Base-by-base conservation (phyloP, 257 asterid genomes). In the Solanum arcanum region DNA sequence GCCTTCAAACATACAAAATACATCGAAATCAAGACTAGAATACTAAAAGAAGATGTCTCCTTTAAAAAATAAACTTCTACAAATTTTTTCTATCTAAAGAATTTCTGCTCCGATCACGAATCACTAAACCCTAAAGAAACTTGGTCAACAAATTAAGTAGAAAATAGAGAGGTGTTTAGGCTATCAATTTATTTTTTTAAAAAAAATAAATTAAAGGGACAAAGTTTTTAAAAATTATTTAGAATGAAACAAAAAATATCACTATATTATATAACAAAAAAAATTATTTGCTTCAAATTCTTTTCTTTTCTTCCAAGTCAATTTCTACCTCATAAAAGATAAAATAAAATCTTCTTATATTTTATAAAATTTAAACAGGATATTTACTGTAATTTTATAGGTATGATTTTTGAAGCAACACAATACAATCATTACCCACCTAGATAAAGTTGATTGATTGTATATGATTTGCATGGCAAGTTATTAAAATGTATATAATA, bases 391-490 rank as follows among this genome's bases (percentile, higher is more conserved):
- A 23, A 62, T 62, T 23, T 75, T 75, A 75, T 41, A 21, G 59
- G 37, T 41, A 12, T 77, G 11, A 41, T 39, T 73, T 73, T 41
- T 74, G 68, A 80, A 29, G 69, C 69, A 81, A 31, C 85, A 49
- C 44, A 29, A 15, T 81, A 49, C 21, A 47, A 49, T 81, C 85
- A 81, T 81, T 81, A 81, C 44, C 83, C 85, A 81, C 85, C 69
- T 27, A 81, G 25, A 81, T 81, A 47, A 81, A 47, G 85, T 81
- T 49, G 69, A 81, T 49, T 81, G 46, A 29, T 31, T 18, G 4
- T 81, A 31, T 81, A 29, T 47, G 69, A 81, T 47, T 81, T 81
- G 69, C 85, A 81, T 49, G 83, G 85, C 85, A 81, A 29, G 69
- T 49, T 49, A 20, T 49, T 49, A 81, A 18, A 81, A 49, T 25